These are phyloP conservation scores for Hemisphaericaspora xylanilytica DNA, from an alignment of 1,139 yeast species.

Conservation along the genomic window DNA sequence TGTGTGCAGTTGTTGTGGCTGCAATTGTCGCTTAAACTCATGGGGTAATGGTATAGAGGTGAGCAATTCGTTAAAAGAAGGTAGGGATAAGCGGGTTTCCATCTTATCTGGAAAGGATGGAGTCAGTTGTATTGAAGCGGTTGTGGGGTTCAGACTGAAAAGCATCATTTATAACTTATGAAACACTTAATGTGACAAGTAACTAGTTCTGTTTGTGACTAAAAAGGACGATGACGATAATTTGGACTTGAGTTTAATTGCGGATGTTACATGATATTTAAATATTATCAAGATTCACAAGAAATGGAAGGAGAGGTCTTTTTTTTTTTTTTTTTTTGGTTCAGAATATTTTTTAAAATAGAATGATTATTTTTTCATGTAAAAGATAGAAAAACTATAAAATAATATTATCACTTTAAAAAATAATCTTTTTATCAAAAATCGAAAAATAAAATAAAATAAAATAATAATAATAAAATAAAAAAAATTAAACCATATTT, in stretches of 20 bases:
- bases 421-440: too few relatives aligned
- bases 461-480: too few relatives aligned
- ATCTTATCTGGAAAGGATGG: neutral
- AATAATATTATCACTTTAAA: neutral
- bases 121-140: conserved; percentile 1
- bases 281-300: neutral
- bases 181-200: too few relatives aligned
- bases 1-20: conserved; percentile 6
- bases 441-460: too few relatives aligned
- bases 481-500: too few relatives aligned
- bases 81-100: conserved; percentile 20
- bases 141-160: conserved; percentile 2
- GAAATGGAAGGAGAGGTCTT: conserved; percentile 1
- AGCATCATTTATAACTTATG: conserved; percentile 3
- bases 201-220: too few relatives aligned
- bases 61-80: conserved; percentile 38
- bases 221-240: too few relatives aligned
- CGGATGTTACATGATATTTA: conserved; percentile 3
- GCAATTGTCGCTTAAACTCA: conserved; percentile 18
- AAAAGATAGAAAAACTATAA: too few relatives aligned
- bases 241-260: neutral
- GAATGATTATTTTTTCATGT: neutral
- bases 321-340: neutral
- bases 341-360: neutral
- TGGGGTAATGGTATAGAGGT: conserved; percentile 36